Percentiles rank a stretch among this genome's conserved stretches.
These are phyloP conservation scores for Epicoccum nigrum DNA, from an alignment of 2,329 filamentous ascomycete species.

Conservation along the genomic window DNA sequence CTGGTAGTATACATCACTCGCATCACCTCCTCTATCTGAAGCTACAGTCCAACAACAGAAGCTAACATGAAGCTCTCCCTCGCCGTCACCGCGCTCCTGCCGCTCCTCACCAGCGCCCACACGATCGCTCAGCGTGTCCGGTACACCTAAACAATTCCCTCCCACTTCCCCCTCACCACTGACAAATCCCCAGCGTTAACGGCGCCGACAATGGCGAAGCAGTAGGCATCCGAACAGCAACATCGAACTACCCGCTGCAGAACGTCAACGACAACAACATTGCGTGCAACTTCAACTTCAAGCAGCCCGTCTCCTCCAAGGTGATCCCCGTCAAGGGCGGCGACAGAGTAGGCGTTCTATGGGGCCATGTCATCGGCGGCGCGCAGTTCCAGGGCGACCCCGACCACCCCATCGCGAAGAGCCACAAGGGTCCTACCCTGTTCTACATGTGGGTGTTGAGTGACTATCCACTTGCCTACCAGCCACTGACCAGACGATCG, in stretches of 20 bases:
- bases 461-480: too few relatives aligned
- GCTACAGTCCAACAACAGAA: neutral
- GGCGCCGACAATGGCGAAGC: conserved; percentile 56
- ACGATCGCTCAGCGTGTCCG: conserved; percentile 54
- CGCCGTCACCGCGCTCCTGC: conserved; percentile 33
- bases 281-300: conserved; percentile 55
- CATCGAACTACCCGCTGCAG: conserved; percentile 58
- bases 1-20: neutral
- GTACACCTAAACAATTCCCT: neutral
- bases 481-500: neutral
- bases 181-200: conserved; percentile 24
- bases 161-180: neutral
- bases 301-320: conserved; percentile 38
- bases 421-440: conserved; percentile 54
- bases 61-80: conserved; percentile 39
- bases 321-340: conserved; percentile 59
- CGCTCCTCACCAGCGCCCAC: conserved; percentile 48
- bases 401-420: conserved; percentile 57
- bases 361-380: conserved; percentile 62
- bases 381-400: conserved; percentile 54
- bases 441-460: conserved; percentile 44
- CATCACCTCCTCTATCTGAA: neutral
- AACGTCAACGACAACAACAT: conserved; percentile 55
- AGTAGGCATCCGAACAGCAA: conserved; percentile 57
- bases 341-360: conserved; percentile 59